A percentile compares a stretch with the other conserved stretches of the same genome.
phyloP scores from a whole-genome alignment of 2,329 filamentous ascomycete genomes.

The Fonsecaea pedrosoi region DNA sequence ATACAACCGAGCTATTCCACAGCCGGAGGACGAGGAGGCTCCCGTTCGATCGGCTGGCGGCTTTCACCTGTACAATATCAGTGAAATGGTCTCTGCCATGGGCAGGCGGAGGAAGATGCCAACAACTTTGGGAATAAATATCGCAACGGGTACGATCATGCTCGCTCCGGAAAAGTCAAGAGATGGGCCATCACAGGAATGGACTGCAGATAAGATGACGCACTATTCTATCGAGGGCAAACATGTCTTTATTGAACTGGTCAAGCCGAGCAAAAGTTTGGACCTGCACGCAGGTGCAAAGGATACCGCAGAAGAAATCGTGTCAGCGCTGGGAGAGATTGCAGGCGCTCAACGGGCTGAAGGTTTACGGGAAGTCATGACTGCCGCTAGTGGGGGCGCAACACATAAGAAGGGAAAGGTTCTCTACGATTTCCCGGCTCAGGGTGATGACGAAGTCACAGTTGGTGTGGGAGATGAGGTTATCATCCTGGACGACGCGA shows the following conservation, averaged over 20 bases:
- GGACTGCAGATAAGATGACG: conserved; percentile 93
- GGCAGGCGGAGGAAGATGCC: conserved; percentile 98
- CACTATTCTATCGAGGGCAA: conserved; percentile 98
- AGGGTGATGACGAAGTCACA: conserved; percentile 94
- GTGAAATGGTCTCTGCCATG: conserved; percentile 96
- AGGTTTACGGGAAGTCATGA: conserved; percentile 79
- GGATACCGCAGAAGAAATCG: conserved; percentile 94
- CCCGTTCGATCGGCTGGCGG: conserved; percentile 69
- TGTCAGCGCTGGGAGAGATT: conserved; percentile 83
- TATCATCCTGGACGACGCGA: conserved; percentile 82
- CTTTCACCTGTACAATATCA: conserved; percentile 95
- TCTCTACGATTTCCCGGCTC: conserved; percentile 94
- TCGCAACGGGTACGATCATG: conserved; percentile 84
- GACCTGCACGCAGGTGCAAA: conserved; percentile 98
- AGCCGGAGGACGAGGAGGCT: conserved; percentile 55
- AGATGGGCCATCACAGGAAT: conserved; percentile 87
- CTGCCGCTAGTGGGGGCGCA: conserved; percentile 71
- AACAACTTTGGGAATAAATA: conserved; percentile 92
- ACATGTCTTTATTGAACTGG: conserved; percentile 93
- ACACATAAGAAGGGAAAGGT: conserved; percentile 82
- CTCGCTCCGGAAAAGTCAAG: conserved; percentile 84
- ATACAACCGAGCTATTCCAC: conserved; percentile 56
- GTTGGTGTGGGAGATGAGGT: conserved; percentile 91
- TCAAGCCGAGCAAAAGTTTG: conserved; percentile 89
- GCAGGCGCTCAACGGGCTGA: conserved; percentile 85